Evolutionary conservation across 306 rosid genomes (phyloP).

Genomic region (Prunus padus): DNA sequence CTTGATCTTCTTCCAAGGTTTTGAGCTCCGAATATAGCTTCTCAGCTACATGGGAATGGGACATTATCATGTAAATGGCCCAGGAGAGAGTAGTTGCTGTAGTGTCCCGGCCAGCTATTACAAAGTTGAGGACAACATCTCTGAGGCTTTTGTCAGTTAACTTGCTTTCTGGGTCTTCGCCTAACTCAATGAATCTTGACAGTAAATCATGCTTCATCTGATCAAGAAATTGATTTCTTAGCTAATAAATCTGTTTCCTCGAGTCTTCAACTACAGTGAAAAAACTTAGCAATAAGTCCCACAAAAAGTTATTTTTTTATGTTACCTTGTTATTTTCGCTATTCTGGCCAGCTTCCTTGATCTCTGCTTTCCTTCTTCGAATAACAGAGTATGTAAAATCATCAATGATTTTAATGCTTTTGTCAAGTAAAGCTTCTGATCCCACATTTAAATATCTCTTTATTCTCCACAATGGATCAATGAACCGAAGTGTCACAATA

Average conservation of each 20-base stretch:
- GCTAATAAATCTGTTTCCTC: background rate
- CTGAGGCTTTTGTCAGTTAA: conserved; percentile 73
- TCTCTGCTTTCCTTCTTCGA: conserved; percentile 72
- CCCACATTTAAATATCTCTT: conserved; percentile 68
- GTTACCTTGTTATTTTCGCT: conserved; percentile 52
- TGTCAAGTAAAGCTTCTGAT: conserved; percentile 79
- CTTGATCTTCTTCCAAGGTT: conserved; percentile 58
- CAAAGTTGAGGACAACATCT: conserved; percentile 85
- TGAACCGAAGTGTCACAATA: conserved; percentile 84
- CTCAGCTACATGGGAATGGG: conserved; percentile 65
- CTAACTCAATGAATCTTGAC: conserved; percentile 82
- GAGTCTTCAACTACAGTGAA: background rate
- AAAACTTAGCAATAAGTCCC: background rate
- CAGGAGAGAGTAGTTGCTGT: conserved; percentile 93
- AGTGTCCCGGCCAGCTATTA: conserved; percentile 97
- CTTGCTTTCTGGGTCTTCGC: conserved; percentile 44
- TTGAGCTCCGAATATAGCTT: conserved; percentile 72
- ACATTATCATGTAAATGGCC: conserved; percentile 85
- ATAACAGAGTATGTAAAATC: conserved; percentile 84
- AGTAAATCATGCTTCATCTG: conserved; percentile 87
- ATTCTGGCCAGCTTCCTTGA: conserved; percentile 41
- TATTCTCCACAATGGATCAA: conserved; percentile 80
- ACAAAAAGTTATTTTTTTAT: no score
- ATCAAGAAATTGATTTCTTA: conserved; percentile 6
- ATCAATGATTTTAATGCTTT: conserved; percentile 68